A percentile compares a stretch with the other conserved stretches of the same genome.
Evolutionary conservation across 2,329 filamentous ascomycete genomes (phyloP).

Genomic region (Sporothrix mexicana): DNA sequence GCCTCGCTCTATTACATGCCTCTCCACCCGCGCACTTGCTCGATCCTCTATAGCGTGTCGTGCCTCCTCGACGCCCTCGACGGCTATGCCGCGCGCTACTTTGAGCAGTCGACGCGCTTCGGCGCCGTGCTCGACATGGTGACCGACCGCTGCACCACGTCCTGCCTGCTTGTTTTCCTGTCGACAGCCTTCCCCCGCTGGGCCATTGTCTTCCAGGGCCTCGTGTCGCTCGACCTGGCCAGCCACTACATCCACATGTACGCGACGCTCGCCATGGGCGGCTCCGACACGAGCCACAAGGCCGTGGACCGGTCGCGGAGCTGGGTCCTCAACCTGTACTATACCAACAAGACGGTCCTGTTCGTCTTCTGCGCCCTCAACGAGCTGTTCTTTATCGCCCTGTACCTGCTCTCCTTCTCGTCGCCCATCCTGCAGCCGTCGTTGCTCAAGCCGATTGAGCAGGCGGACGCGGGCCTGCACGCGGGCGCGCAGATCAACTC

Average conservation of each 20-base stretch:
- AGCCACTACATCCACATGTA: slow-evolving; percentile 99
- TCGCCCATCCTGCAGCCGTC: slow-evolving; percentile 87
- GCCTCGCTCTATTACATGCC: slow-evolving; percentile 99
- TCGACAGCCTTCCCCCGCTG: slow-evolving; percentile 93
- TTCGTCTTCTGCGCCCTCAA: slow-evolving; percentile 91
- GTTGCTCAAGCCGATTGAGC: slow-evolving; percentile 67
- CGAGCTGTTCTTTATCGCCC: slow-evolving; percentile 96
- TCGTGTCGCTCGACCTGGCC: slow-evolving; percentile 91
- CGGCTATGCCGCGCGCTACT: slow-evolving; percentile 87
- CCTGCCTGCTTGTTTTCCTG: slow-evolving; percentile 92
- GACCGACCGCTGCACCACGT: slow-evolving; percentile 95
- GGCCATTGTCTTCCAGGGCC: slow-evolving; percentile 89
- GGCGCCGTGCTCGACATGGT: slow-evolving; percentile 99
- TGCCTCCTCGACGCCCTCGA: slow-evolving; percentile 95
- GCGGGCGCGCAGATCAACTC: slow-evolving; percentile 73
- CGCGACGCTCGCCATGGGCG: slow-evolving; percentile 86
- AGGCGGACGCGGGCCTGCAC: slow-evolving; percentile 57
- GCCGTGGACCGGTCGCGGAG: slow-evolving; percentile 86
- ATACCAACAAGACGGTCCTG: slow-evolving; percentile 93
- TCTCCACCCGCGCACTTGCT: slow-evolving; percentile 94
- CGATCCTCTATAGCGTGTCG: slow-evolving; percentile 87
- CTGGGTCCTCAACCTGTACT: slow-evolving; percentile 92
- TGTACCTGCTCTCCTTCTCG: slow-evolving; percentile 97
- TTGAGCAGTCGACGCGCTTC: slow-evolving; percentile 91
- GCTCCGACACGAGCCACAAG: slow-evolving; percentile 84